Conservation (phyloP, 257 asterid species). For the Paulownia fortunei region DNA sequence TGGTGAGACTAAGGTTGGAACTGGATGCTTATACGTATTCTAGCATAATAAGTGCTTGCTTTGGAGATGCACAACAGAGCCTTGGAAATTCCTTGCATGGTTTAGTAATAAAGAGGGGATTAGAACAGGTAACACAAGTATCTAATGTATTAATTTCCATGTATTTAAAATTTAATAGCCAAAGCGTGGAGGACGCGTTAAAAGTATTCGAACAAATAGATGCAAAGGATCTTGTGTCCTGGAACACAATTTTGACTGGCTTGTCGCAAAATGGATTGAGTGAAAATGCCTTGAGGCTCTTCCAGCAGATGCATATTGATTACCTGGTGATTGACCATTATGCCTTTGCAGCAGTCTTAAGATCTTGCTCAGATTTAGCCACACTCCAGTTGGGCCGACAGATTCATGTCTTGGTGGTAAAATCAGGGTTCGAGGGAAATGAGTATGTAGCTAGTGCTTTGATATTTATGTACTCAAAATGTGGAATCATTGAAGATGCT, state of each 20-base stretch:
- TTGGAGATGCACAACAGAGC: constrained; percentile 36
- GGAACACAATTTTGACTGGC: constrained; percentile 85
- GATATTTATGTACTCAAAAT: constrained; percentile 83
- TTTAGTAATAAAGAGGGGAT: constrained; percentile 69
- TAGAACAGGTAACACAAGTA: constrained; percentile 60
- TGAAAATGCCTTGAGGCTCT: constrained; percentile 62
- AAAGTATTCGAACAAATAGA: constrained; percentile 51
- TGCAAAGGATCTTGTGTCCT: constrained; percentile 68
- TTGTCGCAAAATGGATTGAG: constrained; percentile 74
- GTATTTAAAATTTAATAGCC: constrained; percentile 60
- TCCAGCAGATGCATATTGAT: constrained; percentile 61
- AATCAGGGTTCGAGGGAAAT: constrained; percentile 59
- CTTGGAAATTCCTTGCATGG: constrained; percentile 76
- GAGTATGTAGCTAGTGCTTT: constrained; percentile 76
- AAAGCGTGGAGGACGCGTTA: constrained; percentile 56
- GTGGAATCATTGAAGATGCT: constrained; percentile 81
- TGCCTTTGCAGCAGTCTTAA: constrained; percentile 70
- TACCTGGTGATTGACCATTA: constrained; percentile 65
- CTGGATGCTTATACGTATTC: constrained; percentile 77
- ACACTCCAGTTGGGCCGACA: constrained; percentile 72
- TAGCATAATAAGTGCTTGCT: constrained; percentile 62
- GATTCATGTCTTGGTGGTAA: constrained; percentile 64
- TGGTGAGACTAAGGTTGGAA: constrained; percentile 59
- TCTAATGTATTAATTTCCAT: constrained; percentile 72
- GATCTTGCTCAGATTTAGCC: constrained; percentile 89